Conservation (phyloP, 495 filamentous ascomycete species). For the Xeromyces bisporus region DNA sequence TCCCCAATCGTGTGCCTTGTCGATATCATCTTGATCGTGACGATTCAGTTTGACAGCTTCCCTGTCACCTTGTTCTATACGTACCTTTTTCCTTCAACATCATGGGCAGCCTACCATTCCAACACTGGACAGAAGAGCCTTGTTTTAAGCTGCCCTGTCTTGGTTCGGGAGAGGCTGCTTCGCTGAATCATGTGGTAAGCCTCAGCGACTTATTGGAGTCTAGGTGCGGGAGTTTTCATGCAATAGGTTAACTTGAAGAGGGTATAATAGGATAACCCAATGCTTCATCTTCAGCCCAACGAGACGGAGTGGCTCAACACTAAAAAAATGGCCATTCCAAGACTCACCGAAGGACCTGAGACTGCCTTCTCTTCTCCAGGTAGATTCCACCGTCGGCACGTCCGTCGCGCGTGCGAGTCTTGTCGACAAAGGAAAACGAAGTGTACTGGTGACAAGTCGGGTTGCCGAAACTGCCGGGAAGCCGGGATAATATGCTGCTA, state of each 20-base stretch:
- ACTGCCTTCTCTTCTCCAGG: slow-evolving; percentile 20
- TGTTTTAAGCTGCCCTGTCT: slow-evolving; percentile 16
- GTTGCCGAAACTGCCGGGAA: slow-evolving; percentile 38
- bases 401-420: slow-evolving; percentile 31
- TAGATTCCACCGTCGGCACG: slow-evolving; percentile 25
- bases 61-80: background rate
- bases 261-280: slow-evolving; percentile 9
- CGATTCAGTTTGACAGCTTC: background rate
- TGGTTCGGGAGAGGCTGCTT: slow-evolving; percentile 12
- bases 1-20: background rate
- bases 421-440: slow-evolving; percentile 39
- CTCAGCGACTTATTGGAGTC: background rate
- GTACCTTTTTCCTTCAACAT: slow-evolving; percentile 1
- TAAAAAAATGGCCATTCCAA: slow-evolving; percentile 27
- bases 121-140: slow-evolving; percentile 15
- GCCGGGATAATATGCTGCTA: slow-evolving; percentile 35
- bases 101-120: slow-evolving; percentile 15
- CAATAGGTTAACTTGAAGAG: slow-evolving; percentile 1
- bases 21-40: background rate
- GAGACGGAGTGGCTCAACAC: slow-evolving; percentile 7
- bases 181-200: slow-evolving; percentile 14
- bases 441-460: slow-evolving; percentile 37
- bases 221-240: background rate
- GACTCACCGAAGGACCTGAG: slow-evolving; percentile 24
- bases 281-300: slow-evolving; percentile 6